These are phyloP conservation scores for Fusarium phyllophilum DNA, from an alignment of 2,329 filamentous ascomycete genomes.

Conservation along the genomic window DNA sequence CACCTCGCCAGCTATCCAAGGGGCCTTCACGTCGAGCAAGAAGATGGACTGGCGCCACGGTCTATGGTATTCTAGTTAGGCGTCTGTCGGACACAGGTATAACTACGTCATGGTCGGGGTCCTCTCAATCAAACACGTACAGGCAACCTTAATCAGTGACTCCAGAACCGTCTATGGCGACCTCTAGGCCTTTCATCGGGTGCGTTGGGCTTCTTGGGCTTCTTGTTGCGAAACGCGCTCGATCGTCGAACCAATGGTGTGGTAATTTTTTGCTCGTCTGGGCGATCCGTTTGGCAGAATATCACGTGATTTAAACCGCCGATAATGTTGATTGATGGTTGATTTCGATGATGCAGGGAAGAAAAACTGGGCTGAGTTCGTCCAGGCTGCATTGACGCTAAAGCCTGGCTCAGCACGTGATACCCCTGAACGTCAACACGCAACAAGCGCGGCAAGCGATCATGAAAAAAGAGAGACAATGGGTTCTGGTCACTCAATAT, in stretches of 20 bases:
- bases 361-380: conserved; percentile 40
- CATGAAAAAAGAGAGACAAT: background rate
- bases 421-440: conserved; percentile 40
- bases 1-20: conserved; percentile 67
- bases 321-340: conserved; percentile 33
- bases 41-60: conserved; percentile 66
- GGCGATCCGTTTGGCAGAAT: conserved; percentile 42
- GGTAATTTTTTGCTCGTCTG: conserved; percentile 40
- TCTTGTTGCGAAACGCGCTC: conserved; percentile 39
- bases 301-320: conserved; percentile 47
- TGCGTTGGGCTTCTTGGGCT: conserved; percentile 35
- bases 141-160: conserved; percentile 45
- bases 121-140: conserved; percentile 45
- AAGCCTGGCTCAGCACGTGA: conserved; percentile 45
- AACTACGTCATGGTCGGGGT: conserved; percentile 44
- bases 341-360: conserved; percentile 46
- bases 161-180: conserved; percentile 41
- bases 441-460: conserved; percentile 23
- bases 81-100: conserved; percentile 30
- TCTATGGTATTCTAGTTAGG: conserved; percentile 48
- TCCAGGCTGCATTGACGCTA: conserved; percentile 35
- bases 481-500: background rate
- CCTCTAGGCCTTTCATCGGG: conserved; percentile 46
- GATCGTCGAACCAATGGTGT: conserved; percentile 32
- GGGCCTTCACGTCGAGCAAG: conserved; percentile 62